These are phyloP conservation scores for Lactifluus subvellereus DNA, from an alignment of 768 basidiomycete species.

Conservation along the genomic window DNA sequence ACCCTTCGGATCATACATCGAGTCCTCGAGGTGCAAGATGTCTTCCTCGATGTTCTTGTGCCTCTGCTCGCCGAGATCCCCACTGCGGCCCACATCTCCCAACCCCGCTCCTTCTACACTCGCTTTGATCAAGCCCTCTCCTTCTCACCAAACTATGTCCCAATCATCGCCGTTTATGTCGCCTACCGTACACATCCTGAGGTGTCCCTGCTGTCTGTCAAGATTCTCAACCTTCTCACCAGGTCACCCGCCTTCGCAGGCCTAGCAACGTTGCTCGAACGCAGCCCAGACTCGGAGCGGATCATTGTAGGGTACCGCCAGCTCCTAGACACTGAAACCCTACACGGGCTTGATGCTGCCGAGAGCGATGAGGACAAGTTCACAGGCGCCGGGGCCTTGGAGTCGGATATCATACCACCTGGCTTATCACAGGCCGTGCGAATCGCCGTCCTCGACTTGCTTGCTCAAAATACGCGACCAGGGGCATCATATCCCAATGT, in stretches of 20 bases:
- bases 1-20: slow-evolving; percentile 78
- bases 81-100: slow-evolving; percentile 48
- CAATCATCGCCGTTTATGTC: slow-evolving; percentile 78
- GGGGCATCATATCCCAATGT: slow-evolving; percentile 69
- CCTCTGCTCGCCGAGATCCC: slow-evolving; percentile 68
- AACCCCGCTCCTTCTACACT: slow-evolving; percentile 64
- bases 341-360: slow-evolving; percentile 53
- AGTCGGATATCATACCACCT: slow-evolving; percentile 41
- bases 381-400: slow-evolving; percentile 72
- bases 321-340: slow-evolving; percentile 55
- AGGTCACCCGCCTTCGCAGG: slow-evolving; percentile 62
- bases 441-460: slow-evolving; percentile 71
- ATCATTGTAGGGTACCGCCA: slow-evolving; percentile 75
- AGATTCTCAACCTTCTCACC: slow-evolving; percentile 65
- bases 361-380: slow-evolving; percentile 54
- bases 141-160: slow-evolving; percentile 64
- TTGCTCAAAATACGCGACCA: slow-evolving; percentile 68
- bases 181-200: slow-evolving; percentile 66
- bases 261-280: slow-evolving; percentile 71
- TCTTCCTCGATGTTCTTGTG: slow-evolving; percentile 84
- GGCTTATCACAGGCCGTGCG: slow-evolving; percentile 63
- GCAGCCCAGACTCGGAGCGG: slow-evolving; percentile 77
- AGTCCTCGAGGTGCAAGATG: slow-evolving; percentile 77
- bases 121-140: slow-evolving; percentile 70
- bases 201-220: slow-evolving; percentile 68